Evolutionary conservation across 176 grass and related monocot species (phyloP).

Genomic region (Carex pumila): DNA sequence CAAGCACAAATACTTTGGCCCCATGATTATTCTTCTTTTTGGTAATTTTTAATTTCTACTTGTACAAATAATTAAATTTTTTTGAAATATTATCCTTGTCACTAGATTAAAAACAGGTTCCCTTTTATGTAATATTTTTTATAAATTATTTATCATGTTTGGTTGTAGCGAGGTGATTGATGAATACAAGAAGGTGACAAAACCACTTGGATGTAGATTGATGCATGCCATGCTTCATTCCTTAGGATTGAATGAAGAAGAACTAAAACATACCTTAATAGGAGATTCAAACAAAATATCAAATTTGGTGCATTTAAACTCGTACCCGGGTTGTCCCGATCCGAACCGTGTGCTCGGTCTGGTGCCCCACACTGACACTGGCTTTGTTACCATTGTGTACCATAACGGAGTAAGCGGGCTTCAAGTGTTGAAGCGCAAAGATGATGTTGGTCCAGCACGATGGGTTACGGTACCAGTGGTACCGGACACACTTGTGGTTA

Average conservation of each 20-base stretch:
- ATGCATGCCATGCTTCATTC: constrained; percentile 37
- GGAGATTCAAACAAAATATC: constrained; percentile 21
- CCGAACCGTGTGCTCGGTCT: constrained; percentile 53
- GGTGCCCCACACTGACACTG: constrained; percentile 54
- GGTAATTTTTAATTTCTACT: neutral
- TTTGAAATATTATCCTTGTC: no score
- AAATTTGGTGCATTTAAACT: constrained; percentile 30
- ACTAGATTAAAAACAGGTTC: no score
- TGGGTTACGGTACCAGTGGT: constrained; percentile 48
- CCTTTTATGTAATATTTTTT: neutral
- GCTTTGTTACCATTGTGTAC: constrained; percentile 49
- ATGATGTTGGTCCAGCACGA: neutral
- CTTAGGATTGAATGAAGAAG: constrained; percentile 33
- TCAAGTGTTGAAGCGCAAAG: constrained; percentile 30
- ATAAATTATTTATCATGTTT: neutral
- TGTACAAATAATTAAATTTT: neutral
- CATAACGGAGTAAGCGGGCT: constrained; percentile 49
- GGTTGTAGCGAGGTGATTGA: constrained; percentile 45
- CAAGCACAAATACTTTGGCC: constrained; percentile 51
- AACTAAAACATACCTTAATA: constrained; percentile 1
- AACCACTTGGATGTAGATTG: constrained; percentile 20
- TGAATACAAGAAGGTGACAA: constrained; percentile 48
- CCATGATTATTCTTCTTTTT: constrained; percentile 27
- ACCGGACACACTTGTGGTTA: constrained; percentile 27
- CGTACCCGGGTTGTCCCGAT: constrained; percentile 53